phyloP scores from a whole-genome alignment of 2,329 filamentous ascomycete species.

The Curvularia verruculosa region DNA sequence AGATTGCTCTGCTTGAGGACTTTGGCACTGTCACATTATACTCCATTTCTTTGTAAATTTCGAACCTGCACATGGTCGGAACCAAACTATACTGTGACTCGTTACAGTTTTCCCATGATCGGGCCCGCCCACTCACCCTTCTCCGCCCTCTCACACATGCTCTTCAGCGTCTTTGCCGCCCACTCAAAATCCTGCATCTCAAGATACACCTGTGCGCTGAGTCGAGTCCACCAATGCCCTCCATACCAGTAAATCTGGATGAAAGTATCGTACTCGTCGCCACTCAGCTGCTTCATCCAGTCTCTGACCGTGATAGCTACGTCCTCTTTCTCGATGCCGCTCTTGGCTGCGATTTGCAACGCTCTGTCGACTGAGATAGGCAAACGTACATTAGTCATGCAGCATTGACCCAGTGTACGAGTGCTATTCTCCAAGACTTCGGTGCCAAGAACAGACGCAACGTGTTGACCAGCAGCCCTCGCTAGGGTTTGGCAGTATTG shows the following conservation, averaged over 20 bases:
- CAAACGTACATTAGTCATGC: constrained; percentile 74
- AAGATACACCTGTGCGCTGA: constrained; percentile 86
- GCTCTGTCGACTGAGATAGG: constrained; percentile 61
- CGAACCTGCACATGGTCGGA: background rate
- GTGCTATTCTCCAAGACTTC: constrained; percentile 71
- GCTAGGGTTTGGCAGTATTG: constrained; percentile 69
- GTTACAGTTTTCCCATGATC: constrained; percentile 17
- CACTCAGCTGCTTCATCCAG: constrained; percentile 50
- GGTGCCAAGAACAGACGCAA: constrained; percentile 70
- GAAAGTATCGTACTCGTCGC: constrained; percentile 73
- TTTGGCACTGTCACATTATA: background rate
- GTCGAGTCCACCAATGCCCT: constrained; percentile 69
- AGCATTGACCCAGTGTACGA: constrained; percentile 68
- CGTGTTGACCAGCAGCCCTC: constrained; percentile 64
- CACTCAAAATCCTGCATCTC: constrained; percentile 78
- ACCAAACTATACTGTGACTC: background rate
- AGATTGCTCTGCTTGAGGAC: background rate
- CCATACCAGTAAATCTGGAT: constrained; percentile 68
- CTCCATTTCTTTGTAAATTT: background rate
- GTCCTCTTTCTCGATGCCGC: constrained; percentile 25
- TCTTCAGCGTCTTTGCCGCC: constrained; percentile 65
- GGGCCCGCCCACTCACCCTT: constrained; percentile 49
- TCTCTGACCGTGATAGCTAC: constrained; percentile 43
- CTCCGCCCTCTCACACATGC: constrained; percentile 60
- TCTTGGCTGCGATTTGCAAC: constrained; percentile 18